Evolutionary conservation across 192 early-diverging fungal genomes (phyloP).

Genomic region (Obelidium mucronatum): DNA sequence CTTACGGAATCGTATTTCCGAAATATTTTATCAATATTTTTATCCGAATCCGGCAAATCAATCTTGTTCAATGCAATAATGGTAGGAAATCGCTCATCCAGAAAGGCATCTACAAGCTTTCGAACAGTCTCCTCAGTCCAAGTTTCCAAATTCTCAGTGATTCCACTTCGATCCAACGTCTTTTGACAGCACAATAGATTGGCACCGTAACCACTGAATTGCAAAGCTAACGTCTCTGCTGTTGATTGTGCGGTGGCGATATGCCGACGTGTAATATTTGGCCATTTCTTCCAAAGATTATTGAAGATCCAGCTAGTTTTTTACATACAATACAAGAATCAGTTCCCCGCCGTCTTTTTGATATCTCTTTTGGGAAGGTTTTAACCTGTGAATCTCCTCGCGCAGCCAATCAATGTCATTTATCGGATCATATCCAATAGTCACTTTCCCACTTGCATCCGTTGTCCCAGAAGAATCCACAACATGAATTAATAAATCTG

Average conservation of each 20-base stretch:
- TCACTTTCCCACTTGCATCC: conserved; percentile 77
- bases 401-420: conserved; percentile 86
- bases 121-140: conserved; percentile 71
- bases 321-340: not conserved
- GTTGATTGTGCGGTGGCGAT: conserved; percentile 50
- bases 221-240: conserved; percentile 65
- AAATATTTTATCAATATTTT: conserved; percentile 81
- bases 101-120: conserved; percentile 69
- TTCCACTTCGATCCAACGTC: conserved; percentile 58
- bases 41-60: conserved; percentile 82
- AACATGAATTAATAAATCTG: conserved; percentile 82
- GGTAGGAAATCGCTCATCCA: conserved; percentile 83
- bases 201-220: conserved; percentile 69
- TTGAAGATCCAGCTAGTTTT: conserved; percentile 64
- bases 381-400: conserved; percentile 70
- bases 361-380: not conserved
- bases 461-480: conserved; percentile 87
- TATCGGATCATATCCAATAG: conserved; percentile 81
- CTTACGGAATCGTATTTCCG: conserved; percentile 72
- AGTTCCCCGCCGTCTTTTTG: not conserved
- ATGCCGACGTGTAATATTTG: conserved; percentile 71
- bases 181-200: conserved; percentile 52
- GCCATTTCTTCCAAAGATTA: conserved; percentile 76
- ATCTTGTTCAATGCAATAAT: conserved; percentile 87
- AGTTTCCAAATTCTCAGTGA: conserved; percentile 62